These are phyloP conservation scores for Aspergillus texensis DNA, from an alignment of 2,329 filamentous ascomycete genomes.

Conservation along the genomic window DNA sequence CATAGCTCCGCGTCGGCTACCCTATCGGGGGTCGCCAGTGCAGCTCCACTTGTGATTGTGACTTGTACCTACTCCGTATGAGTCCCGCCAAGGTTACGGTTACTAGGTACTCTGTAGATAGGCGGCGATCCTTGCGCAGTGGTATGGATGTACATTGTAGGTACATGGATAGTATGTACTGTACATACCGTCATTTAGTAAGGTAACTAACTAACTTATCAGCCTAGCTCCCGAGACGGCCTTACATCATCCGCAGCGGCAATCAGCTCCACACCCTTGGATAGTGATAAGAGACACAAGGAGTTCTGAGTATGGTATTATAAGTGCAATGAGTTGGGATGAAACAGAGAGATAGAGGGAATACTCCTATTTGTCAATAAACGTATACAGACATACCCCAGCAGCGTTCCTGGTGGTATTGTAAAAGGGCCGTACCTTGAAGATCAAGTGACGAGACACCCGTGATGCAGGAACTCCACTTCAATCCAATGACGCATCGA, in stretches of 20 bases:
- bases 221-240: constrained; percentile 4
- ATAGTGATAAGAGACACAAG: no score
- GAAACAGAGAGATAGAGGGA: no score
- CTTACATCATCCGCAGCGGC: constrained; percentile 16
- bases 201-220: background rate
- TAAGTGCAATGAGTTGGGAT: no score
- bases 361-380: no score
- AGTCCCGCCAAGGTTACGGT: background rate
- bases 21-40: background rate
- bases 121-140: background rate
- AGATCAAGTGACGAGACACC: constrained; percentile 18
- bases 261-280: background rate
- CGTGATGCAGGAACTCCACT: constrained; percentile 20
- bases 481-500: constrained; percentile 26
- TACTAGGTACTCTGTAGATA: background rate
- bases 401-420: constrained; percentile 2
- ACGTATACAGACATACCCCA: background rate
- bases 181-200: background rate
- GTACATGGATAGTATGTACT: no score
- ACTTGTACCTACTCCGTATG: background rate
- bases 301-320: no score
- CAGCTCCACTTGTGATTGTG: background rate
- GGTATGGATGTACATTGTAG: background rate
- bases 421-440: background rate
- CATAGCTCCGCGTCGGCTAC: background rate